Conservation (phyloP, 768 basidiomycete species). For the Russula compacta region DNA sequence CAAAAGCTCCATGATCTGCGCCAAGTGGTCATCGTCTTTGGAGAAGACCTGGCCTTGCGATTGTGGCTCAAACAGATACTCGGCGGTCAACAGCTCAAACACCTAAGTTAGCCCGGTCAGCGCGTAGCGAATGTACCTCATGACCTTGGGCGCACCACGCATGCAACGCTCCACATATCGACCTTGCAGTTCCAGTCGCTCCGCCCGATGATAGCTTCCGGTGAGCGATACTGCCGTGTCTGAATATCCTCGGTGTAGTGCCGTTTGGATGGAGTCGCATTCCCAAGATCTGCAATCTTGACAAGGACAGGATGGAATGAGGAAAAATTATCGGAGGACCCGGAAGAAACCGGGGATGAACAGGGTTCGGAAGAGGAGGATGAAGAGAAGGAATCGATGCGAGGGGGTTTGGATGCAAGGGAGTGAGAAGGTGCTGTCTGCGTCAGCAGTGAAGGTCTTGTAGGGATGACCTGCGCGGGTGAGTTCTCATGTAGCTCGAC, state of each 20-base stretch:
- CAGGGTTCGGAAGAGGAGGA: neutral
- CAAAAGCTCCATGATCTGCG: slow-evolving; percentile 86
- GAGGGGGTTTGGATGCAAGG: neutral
- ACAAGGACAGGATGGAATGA: slow-evolving; percentile 50
- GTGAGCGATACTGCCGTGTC: slow-evolving; percentile 90
- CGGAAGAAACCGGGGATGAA: neutral
- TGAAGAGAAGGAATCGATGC: neutral
- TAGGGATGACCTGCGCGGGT: slow-evolving; percentile 14
- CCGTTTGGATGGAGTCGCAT: slow-evolving; percentile 83
- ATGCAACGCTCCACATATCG: slow-evolving; percentile 89
- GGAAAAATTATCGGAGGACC: slow-evolving; percentile 9
- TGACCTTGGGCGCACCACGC: slow-evolving; percentile 48
- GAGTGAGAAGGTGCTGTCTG: slow-evolving; percentile 24
- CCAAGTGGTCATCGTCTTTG: slow-evolving; percentile 95
- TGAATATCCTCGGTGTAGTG: slow-evolving; percentile 95
- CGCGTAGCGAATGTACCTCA: neutral
- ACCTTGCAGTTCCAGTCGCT: slow-evolving; percentile 79
- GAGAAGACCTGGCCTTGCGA: slow-evolving; percentile 72
- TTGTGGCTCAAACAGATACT: slow-evolving; percentile 88
- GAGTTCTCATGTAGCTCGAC: slow-evolving; percentile 3
- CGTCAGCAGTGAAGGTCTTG: slow-evolving; percentile 29
- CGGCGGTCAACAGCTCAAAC: slow-evolving; percentile 86
- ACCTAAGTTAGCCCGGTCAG: slow-evolving; percentile 33
- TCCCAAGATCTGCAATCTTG: slow-evolving; percentile 92
- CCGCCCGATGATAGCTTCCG: slow-evolving; percentile 87